Percentiles rank a stretch among this genome's conserved stretches.
These are phyloP conservation scores for Yarrowia sp. DNA, from an alignment of 805 yeast species.

Conservation along the genomic window DNA sequence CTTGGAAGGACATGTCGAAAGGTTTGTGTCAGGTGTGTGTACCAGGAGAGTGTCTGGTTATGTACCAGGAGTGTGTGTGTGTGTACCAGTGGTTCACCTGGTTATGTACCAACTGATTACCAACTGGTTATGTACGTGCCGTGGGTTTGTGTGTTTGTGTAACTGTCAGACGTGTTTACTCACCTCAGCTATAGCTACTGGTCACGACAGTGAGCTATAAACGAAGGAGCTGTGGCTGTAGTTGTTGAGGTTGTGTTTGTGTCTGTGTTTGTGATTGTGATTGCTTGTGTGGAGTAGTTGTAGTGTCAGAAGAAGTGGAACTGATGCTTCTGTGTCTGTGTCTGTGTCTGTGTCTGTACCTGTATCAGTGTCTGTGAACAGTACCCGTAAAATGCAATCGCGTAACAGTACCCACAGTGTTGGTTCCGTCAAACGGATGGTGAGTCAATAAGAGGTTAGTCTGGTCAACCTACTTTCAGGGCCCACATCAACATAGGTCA, in stretches of 20 bases:
- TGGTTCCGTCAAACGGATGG: conserved; percentile 1
- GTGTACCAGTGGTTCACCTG: no score
- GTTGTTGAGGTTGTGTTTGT: no score
- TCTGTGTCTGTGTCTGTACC: neutral
- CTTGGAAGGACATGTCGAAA: conserved; percentile 6
- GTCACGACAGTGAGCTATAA: no score
- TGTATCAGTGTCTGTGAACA: neutral
- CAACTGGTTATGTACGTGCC: no score
- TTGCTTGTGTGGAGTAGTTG: neutral
- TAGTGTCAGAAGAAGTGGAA: neutral
- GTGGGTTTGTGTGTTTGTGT: neutral
- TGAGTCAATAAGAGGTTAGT: conserved; percentile 30
- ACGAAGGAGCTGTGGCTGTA: no score
- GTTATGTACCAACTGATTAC: no score
- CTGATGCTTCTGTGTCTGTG: neutral
- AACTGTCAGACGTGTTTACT: no score
- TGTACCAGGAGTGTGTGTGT: no score
- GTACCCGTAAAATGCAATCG: neutral
- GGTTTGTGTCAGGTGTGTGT: neutral
- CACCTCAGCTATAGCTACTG: no score
- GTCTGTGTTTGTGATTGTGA: neutral
- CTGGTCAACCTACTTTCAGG: conserved; percentile 30
- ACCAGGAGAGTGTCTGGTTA: no score
- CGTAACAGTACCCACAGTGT: no score
- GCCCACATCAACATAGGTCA: conserved; percentile 19